Evolutionary conservation across 306 rosid species (phyloP).

Genomic region (Chamaecrista fasciculata): DNA sequence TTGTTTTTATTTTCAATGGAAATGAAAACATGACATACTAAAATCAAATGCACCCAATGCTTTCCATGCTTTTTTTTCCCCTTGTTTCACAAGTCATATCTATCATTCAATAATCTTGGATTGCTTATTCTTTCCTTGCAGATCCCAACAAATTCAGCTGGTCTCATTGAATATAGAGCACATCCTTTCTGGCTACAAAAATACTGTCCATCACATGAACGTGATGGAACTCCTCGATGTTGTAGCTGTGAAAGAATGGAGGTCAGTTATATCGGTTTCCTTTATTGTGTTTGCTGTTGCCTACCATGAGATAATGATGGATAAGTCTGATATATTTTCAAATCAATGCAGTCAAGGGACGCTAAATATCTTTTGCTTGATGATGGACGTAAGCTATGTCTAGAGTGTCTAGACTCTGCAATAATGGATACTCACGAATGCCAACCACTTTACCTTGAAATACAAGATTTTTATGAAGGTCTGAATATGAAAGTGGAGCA

Average conservation of each 20-base stretch:
- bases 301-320: not conserved
- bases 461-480: slow-evolving; percentile 96
- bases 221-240: slow-evolving; percentile 90
- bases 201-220: slow-evolving; percentile 95
- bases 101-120: slow-evolving; percentile 6
- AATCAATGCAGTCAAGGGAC: slow-evolving; percentile 77
- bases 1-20: too few species aligned
- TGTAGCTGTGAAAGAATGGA: slow-evolving; percentile 99
- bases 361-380: slow-evolving; percentile 78
- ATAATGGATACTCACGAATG: slow-evolving; percentile 97
- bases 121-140: slow-evolving; percentile 31
- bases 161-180: slow-evolving; percentile 88
- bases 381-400: slow-evolving; percentile 90
- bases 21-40: too few species aligned
- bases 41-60: too few species aligned
- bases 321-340: slow-evolving; percentile 33
- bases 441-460: slow-evolving; percentile 95
- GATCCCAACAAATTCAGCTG: slow-evolving; percentile 93
- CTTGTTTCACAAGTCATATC: not conserved
- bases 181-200: slow-evolving; percentile 97
- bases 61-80: not conserved
- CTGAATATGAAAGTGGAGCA: slow-evolving; percentile 93
- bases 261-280: slow-evolving; percentile 49
- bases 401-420: slow-evolving; percentile 95
- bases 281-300: not conserved